A percentile compares a stretch with the other conserved stretches of the same genome.
phyloP scores from a whole-genome alignment of 805 yeast species.

The Wickerhamiella domercqiae region DNA sequence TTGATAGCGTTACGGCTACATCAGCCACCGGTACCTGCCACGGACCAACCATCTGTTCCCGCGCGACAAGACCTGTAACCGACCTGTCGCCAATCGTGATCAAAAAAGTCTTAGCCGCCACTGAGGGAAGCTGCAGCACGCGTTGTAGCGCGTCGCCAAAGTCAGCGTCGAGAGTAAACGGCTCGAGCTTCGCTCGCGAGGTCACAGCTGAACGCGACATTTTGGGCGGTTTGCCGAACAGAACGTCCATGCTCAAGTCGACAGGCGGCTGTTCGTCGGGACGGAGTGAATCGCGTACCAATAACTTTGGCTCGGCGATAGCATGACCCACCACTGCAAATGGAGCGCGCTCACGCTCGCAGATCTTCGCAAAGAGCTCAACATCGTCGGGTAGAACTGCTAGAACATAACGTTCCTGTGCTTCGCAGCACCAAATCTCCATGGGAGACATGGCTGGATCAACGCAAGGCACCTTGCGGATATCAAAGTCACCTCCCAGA shows the following conservation, averaged over 20 bases:
- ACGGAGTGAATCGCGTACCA: conserved; percentile 64
- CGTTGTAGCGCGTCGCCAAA: conserved; percentile 53
- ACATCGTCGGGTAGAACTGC: conserved; percentile 77
- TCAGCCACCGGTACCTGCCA: conserved; percentile 99
- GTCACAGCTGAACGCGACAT: conserved; percentile 66
- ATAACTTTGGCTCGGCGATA: conserved; percentile 66
- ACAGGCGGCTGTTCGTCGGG: conserved; percentile 57
- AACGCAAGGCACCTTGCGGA: conserved; percentile 74
- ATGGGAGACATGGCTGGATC: conserved; percentile 99
- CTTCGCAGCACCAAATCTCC: conserved; percentile 99
- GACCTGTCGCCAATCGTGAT: conserved; percentile 97
- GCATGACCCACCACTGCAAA: conserved; percentile 93
- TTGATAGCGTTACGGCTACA: conserved; percentile 89
- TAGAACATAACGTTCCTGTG: conserved; percentile 93
- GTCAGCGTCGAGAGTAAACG: conserved; percentile 21
- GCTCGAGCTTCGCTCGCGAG: conserved; percentile 34
- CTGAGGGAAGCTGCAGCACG: conserved; percentile 80
- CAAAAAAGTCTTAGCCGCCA: conserved; percentile 85
- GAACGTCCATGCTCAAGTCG: conserved; percentile 84
- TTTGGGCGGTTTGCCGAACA: conserved; percentile 96
- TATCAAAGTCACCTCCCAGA: conserved; percentile 83
- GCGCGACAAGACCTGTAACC: conserved; percentile 91
- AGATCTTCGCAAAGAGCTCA: conserved; percentile 54
- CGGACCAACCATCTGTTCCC: conserved; percentile 98
- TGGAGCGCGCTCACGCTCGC: conserved; percentile 92